A percentile compares a stretch with the other conserved stretches of the same genome.
phyloP scores from a whole-genome alignment of 306 rosid species.

The Castanopsis chinensis region DNA sequence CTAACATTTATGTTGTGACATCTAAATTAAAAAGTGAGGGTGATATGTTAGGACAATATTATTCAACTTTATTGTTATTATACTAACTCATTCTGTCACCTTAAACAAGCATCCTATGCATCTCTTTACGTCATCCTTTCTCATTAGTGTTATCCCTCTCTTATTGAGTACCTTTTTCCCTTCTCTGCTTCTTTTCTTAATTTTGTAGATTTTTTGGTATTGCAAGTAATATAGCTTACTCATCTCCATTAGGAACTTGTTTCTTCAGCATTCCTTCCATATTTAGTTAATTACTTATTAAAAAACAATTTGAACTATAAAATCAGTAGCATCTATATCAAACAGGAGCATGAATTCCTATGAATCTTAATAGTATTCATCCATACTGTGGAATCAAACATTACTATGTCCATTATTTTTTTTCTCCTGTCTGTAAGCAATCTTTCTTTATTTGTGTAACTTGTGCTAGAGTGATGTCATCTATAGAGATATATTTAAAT shows the following conservation, averaged over 20 bases:
- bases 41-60: neutral
- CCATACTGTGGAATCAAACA: too few relatives aligned
- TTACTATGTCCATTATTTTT: neutral
- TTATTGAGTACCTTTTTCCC: neutral
- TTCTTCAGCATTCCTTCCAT: neutral
- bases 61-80: neutral
- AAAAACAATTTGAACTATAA: too few relatives aligned
- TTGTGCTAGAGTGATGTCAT: neutral
- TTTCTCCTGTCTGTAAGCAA: neutral
- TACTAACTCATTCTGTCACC: neutral
- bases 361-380: too few relatives aligned
- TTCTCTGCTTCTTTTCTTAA: neutral
- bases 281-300: neutral
- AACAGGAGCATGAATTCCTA: too few relatives aligned
- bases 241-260: neutral
- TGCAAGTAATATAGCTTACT: neutral
- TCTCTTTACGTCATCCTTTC: neutral
- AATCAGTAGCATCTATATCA: too few relatives aligned
- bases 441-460: neutral
- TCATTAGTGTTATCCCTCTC: neutral
- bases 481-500: neutral
- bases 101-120: neutral
- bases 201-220: neutral
- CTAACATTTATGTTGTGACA: neutral
- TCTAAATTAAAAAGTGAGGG: neutral